These are phyloP conservation scores for Gossypium stocksii DNA, from an alignment of 345 rosid species.

Conservation along the genomic window DNA sequence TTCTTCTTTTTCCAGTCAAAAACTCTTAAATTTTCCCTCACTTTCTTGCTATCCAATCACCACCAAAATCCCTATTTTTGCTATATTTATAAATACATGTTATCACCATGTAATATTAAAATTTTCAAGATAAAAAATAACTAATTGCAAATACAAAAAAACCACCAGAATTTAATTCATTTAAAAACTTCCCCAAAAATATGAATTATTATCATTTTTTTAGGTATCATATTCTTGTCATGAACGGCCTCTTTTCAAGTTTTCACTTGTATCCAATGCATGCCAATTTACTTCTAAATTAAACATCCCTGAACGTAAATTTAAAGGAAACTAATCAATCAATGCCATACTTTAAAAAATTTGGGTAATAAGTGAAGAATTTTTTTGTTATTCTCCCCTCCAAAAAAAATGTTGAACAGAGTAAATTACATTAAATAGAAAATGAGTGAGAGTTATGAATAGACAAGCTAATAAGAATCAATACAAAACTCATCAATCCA, in stretches of 20 bases:
- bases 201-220: background rate
- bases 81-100: background rate
- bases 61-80: too few species aligned
- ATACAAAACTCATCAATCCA: too few species aligned
- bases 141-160: background rate
- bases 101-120: background rate
- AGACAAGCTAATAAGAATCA: constrained; percentile 5
- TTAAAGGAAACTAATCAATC: background rate
- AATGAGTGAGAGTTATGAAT: background rate
- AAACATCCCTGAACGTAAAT: background rate
- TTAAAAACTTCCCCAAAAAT: background rate
- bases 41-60: too few species aligned
- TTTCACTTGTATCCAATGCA: background rate
- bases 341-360: background rate
- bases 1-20: too few species aligned
- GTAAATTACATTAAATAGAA: background rate
- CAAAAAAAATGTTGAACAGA: background rate
- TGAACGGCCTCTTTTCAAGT: background rate
- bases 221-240: constrained; percentile 1
- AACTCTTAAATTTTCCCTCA: too few species aligned
- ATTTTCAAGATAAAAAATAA: background rate
- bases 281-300: background rate
- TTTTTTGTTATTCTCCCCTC: background rate
- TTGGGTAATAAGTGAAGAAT: background rate
- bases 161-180: background rate